Evolutionary conservation across 2,329 filamentous ascomycete genomes (phyloP).

Genomic region (Exophiala bonariae): DNA sequence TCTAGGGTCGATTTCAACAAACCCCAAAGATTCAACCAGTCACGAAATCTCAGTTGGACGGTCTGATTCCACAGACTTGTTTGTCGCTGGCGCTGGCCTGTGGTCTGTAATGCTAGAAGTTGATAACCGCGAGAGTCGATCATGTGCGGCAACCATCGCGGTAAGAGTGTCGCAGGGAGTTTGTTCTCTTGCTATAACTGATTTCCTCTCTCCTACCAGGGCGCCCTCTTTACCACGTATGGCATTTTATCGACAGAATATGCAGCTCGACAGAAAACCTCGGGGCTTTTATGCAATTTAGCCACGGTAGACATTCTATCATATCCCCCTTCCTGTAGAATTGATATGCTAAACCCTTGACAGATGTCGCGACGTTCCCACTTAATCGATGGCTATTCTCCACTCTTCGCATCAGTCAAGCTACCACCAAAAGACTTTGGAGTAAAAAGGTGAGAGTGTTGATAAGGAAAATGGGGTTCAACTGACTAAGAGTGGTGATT

Average conservation of each 20-base stretch:
- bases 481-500: background rate
- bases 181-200: background rate
- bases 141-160: background rate
- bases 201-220: constrained; percentile 1
- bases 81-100: background rate
- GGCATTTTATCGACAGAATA: constrained; percentile 3
- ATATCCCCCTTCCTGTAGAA: background rate
- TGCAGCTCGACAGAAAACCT: background rate
- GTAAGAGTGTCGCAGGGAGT: background rate
- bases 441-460: constrained; percentile 12
- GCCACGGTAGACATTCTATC: constrained; percentile 6
- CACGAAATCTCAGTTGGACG: background rate
- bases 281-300: constrained; percentile 8
- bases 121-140: background rate
- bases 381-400: constrained; percentile 13
- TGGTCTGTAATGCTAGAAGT: constrained; percentile 3
- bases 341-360: background rate
- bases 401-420: background rate
- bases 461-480: background rate
- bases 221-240: background rate
- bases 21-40: background rate
- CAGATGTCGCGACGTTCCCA: constrained; percentile 14
- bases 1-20: background rate
- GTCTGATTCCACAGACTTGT: constrained; percentile 1
- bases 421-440: constrained; percentile 6